A percentile compares a stretch with the other conserved stretches of the same genome.
Evolutionary conservation across 1,139 yeast genomes (phyloP).

Genomic region (Pichia sp.): DNA sequence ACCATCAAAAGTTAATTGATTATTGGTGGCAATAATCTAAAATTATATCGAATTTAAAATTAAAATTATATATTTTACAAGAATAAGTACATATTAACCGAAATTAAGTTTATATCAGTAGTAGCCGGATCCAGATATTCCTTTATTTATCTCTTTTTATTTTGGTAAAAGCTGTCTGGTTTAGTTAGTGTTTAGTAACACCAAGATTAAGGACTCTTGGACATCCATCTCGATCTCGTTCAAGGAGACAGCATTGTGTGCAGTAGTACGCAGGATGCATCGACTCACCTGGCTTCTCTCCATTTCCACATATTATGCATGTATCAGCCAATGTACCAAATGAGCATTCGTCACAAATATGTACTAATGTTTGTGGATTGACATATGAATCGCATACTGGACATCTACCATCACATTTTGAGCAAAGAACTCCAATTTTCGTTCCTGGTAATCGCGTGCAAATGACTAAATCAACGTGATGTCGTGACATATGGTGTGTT

Average conservation of each 20-base stretch:
- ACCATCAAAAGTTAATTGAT: background rate
- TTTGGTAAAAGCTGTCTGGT: constrained; percentile 66
- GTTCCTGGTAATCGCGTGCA: constrained; percentile 89
- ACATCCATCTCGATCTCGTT: constrained; percentile 90
- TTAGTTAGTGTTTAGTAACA: constrained; percentile 62
- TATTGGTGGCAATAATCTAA: constrained; percentile 17
- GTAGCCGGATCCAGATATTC: too few relatives aligned
- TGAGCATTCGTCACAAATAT: constrained; percentile 85
- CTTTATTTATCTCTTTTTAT: constrained; percentile 36
- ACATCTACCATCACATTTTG: constrained; percentile 88
- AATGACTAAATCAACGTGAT: constrained; percentile 81
- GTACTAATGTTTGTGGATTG: constrained; percentile 67
- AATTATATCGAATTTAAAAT: too few relatives aligned
- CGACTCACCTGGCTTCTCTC: constrained; percentile 44
- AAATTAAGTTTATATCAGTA: too few relatives aligned
- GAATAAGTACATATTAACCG: too few relatives aligned
- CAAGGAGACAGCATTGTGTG: constrained; percentile 77
- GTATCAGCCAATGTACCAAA: constrained; percentile 61
- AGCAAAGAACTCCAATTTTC: constrained; percentile 67
- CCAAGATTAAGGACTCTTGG: constrained; percentile 85
- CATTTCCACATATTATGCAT: constrained; percentile 73
- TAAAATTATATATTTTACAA: too few relatives aligned
- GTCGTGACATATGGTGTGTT: constrained; percentile 98
- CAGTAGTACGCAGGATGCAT: constrained; percentile 66
- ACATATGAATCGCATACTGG: constrained; percentile 90